A percentile compares a stretch with the other conserved stretches of the same genome.
phyloP scores from a whole-genome alignment of 2,329 filamentous ascomycete genomes.

The Aspergillus sclerotialis region DNA sequence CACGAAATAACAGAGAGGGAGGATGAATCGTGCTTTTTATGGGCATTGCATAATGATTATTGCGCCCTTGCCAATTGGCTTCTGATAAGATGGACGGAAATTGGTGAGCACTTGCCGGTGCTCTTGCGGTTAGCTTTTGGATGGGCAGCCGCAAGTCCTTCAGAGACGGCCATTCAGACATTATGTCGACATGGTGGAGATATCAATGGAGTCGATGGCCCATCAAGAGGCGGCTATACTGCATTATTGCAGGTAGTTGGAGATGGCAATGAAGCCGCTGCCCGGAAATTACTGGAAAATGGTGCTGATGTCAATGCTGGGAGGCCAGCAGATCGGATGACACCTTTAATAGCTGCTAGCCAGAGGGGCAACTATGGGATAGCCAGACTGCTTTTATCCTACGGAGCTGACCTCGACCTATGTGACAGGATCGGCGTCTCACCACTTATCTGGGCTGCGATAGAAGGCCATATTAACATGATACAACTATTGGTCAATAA shows the following conservation, averaged over 20 bases:
- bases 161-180: slow-evolving; percentile 7
- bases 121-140: slow-evolving; percentile 6
- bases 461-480: slow-evolving; percentile 1
- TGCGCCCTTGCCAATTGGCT: slow-evolving; percentile 13
- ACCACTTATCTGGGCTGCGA: slow-evolving; percentile 4
- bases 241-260: slow-evolving; percentile 8
- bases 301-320: slow-evolving; percentile 12
- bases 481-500: slow-evolving; percentile 12
- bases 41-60: slow-evolving; percentile 7
- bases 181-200: slow-evolving; percentile 10
- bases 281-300: slow-evolving; percentile 9
- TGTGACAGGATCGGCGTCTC: background rate
- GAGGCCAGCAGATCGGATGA: background rate
- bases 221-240: slow-evolving; percentile 1
- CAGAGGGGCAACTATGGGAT: slow-evolving; percentile 5
- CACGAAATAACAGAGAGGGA: slow-evolving; percentile 2
- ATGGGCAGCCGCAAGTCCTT: slow-evolving; percentile 8
- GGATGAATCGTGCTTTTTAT: slow-evolving; percentile 6
- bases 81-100: slow-evolving; percentile 9
- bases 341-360: slow-evolving; percentile 10
- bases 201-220: slow-evolving; percentile 8
- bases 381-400: slow-evolving; percentile 3
- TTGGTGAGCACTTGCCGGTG: slow-evolving; percentile 3
- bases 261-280: slow-evolving; percentile 3
- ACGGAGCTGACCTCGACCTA: slow-evolving; percentile 4